phyloP scores from a whole-genome alignment of 441 rosid genomes.

The Iberis amara region DNA sequence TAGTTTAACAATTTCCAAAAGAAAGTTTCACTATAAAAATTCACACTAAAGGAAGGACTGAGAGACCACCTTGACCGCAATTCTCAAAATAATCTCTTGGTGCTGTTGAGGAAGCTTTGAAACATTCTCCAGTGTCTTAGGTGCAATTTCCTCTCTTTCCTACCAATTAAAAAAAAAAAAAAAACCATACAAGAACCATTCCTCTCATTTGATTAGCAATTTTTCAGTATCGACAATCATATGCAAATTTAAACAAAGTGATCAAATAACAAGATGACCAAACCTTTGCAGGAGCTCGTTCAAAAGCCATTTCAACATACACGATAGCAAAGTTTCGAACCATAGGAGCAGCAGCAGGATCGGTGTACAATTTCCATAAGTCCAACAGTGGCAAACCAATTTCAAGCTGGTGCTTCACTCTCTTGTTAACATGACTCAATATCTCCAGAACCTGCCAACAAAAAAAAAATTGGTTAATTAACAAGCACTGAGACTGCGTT shows the following conservation, averaged over 20 bases:
- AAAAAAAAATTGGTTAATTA: background rate
- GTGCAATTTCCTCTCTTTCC: constrained; percentile 81
- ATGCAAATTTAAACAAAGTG: background rate
- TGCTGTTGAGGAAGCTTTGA: constrained; percentile 78
- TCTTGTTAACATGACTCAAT: constrained; percentile 88
- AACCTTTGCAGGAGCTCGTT: constrained; percentile 57
- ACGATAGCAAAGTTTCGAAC: constrained; percentile 82
- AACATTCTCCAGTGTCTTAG: constrained; percentile 52
- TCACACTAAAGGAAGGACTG: constrained; percentile 9
- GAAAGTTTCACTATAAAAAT: constrained; percentile 4
- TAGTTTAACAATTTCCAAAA: background rate
- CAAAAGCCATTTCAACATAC: constrained; percentile 95
- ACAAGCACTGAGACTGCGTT: background rate
- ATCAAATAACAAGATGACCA: constrained; percentile 5
- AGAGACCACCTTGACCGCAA: constrained; percentile 52
- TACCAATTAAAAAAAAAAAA: constrained; percentile 25
- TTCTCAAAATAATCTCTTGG: constrained; percentile 74
- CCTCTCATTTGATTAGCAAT: constrained; percentile 9
- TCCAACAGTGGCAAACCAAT: constrained; percentile 71
- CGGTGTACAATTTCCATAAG: constrained; percentile 66
- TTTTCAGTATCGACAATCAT: background rate
- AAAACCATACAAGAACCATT: constrained; percentile 7
- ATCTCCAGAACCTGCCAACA: constrained; percentile 80
- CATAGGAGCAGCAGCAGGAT: constrained; percentile 56
- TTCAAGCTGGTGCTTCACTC: constrained; percentile 78